phyloP scores from a whole-genome alignment of 148 eudicot species.

The Oxyria digyna region DNA sequence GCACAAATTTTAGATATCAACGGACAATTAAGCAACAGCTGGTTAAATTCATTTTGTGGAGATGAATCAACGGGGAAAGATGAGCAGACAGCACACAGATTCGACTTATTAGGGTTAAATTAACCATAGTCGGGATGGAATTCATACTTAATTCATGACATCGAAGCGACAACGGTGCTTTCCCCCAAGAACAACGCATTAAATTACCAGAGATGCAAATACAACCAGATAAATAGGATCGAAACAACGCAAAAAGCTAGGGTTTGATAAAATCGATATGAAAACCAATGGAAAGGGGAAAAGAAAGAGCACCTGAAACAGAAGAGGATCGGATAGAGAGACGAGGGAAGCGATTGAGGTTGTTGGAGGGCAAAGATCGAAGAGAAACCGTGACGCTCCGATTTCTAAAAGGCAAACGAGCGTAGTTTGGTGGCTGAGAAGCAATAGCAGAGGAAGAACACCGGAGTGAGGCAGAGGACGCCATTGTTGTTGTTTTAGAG shows the following conservation, averaged over 20 bases:
- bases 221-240: background rate
- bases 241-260: background rate
- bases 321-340: slow-evolving; percentile 25
- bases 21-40: background rate
- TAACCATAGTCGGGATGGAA: background rate
- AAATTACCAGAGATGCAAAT: background rate
- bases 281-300: background rate
- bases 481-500: slow-evolving; percentile 14
- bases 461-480: slow-evolving; percentile 16
- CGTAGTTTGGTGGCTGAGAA: slow-evolving; percentile 10
- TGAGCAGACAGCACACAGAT: background rate
- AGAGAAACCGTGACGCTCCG: slow-evolving; percentile 13
- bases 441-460: slow-evolving; percentile 16
- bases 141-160: background rate
- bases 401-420: background rate
- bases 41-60: background rate
- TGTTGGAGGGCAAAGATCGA: slow-evolving; percentile 17
- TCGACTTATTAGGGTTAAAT: background rate
- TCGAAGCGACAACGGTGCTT: no score
- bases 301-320: slow-evolving; percentile 17
- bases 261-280: slow-evolving; percentile 3
- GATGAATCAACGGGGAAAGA: background rate
- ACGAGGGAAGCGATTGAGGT: slow-evolving; percentile 16
- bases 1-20: background rate
- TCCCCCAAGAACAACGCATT: background rate